Conservation (phyloP, 2,329 filamentous ascomycete species). For the Colletotrichum scovillei region DNA sequence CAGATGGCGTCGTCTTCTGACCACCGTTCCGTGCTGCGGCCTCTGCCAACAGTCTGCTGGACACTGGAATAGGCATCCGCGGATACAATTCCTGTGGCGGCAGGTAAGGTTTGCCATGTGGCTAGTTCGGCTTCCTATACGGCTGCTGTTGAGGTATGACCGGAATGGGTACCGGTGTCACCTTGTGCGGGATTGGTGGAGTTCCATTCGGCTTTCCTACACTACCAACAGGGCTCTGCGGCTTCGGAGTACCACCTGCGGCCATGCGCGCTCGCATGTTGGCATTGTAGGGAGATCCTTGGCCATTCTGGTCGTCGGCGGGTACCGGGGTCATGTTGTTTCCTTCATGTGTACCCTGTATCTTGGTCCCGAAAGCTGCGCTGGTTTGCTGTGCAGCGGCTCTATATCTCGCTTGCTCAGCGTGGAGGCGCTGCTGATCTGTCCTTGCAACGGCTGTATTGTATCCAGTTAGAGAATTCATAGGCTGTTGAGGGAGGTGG, state of each 20-base stretch:
- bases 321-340: slow-evolving; percentile 52
- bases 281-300: slow-evolving; percentile 47
- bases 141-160: slow-evolving; percentile 52
- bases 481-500: slow-evolving; percentile 45
- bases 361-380: slow-evolving; percentile 53
- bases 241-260: slow-evolving; percentile 46
- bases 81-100: not conserved
- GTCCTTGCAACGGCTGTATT: slow-evolving; percentile 24
- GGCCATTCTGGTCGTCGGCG: slow-evolving; percentile 44
- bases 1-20: not conserved
- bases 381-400: slow-evolving; percentile 57
- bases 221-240: slow-evolving; percentile 43
- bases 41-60: not conserved
- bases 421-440: slow-evolving; percentile 47
- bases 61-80: not conserved
- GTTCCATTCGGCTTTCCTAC: slow-evolving; percentile 45
- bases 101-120: not conserved
- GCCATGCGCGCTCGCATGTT: slow-evolving; percentile 51
- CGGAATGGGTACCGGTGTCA: slow-evolving; percentile 57
- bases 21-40: not conserved
- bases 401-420: slow-evolving; percentile 62
- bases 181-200: slow-evolving; percentile 50
- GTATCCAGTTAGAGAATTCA: slow-evolving; percentile 27
- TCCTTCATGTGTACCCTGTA: slow-evolving; percentile 58
- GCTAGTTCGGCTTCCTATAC: slow-evolving; percentile 34